These are phyloP conservation scores for Leccinum sublutescens DNA, from an alignment of 768 basidiomycete species.

Conservation along the genomic window DNA sequence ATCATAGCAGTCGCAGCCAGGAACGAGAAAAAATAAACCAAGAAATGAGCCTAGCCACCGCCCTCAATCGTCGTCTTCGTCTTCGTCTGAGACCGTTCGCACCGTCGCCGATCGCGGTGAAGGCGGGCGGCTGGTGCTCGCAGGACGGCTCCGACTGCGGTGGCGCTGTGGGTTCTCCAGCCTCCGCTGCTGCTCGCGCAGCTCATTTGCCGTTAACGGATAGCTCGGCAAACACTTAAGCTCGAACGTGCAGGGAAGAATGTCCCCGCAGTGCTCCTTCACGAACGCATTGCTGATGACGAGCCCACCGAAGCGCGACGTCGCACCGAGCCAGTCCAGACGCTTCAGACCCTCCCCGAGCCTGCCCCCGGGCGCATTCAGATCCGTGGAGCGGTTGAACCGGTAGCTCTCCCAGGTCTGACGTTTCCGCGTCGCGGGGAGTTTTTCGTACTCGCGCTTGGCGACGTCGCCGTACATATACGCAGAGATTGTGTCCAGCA, in stretches of 20 bases:
- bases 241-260: slow-evolving; percentile 59
- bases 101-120: slow-evolving; percentile 19
- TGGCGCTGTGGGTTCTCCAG: slow-evolving; percentile 19
- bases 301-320: slow-evolving; percentile 66
- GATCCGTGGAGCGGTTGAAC: slow-evolving; percentile 62
- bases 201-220: slow-evolving; percentile 49
- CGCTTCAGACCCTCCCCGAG: slow-evolving; percentile 62
- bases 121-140: slow-evolving; percentile 13
- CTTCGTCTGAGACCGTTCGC: slow-evolving; percentile 11
- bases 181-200: slow-evolving; percentile 45
- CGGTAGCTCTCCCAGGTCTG: slow-evolving; percentile 53
- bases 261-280: slow-evolving; percentile 43
- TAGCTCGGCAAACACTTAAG: slow-evolving; percentile 50
- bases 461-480: slow-evolving; percentile 51
- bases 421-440: slow-evolving; percentile 37
- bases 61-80: slow-evolving; percentile 23
- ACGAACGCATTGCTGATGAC: slow-evolving; percentile 43
- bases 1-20: neutral
- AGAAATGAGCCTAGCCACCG: neutral
- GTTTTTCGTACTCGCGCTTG: slow-evolving; percentile 50
- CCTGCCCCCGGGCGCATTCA: slow-evolving; percentile 66
- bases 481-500: slow-evolving; percentile 53
- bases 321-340: slow-evolving; percentile 61
- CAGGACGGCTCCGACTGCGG: slow-evolving; percentile 23
- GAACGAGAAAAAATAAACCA: neutral